Evolutionary conservation across 2,329 filamentous ascomycete species (phyloP).

Genomic region (Cordyceps tenuipes): DNA sequence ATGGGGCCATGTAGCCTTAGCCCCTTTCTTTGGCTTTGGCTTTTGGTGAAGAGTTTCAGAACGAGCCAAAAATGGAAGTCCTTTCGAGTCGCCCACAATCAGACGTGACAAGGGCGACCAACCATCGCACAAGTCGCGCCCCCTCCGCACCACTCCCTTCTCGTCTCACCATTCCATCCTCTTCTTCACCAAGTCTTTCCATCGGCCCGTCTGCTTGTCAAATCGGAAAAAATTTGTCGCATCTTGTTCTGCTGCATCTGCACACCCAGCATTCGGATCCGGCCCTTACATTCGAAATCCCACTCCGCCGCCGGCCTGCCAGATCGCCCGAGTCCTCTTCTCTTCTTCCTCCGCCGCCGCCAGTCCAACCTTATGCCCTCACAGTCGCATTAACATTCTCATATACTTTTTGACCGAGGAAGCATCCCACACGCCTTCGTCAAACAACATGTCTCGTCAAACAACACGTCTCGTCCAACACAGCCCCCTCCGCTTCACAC

Average conservation of each 20-base stretch:
- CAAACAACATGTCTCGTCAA: neutral
- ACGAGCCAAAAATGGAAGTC: too few relatives aligned
- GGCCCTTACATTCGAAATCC: neutral
- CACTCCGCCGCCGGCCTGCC: neutral
- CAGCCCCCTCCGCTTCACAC: neutral
- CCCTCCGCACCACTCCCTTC: too few relatives aligned
- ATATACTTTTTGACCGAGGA: neutral
- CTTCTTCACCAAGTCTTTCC: neutral
- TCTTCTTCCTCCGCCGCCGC: neutral
- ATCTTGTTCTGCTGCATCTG: neutral
- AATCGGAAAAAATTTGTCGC: neutral
- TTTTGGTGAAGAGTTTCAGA: too few relatives aligned
- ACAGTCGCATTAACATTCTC: neutral
- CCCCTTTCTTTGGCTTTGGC: too few relatives aligned
- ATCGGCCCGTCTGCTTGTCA: neutral
- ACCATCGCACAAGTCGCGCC: too few relatives aligned
- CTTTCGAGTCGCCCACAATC: too few relatives aligned
- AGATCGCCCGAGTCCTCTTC: neutral
- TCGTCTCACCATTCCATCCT: neutral
- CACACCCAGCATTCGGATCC: neutral
- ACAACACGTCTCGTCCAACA: neutral
- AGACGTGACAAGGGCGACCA: too few relatives aligned
- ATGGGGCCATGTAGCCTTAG: too few relatives aligned
- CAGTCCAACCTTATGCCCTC: slow-evolving; percentile 6
- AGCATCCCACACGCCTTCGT: slow-evolving; percentile 9